Evolutionary conservation across 345 rosid species (phyloP), one percentile per base, ranked within the genome.

Genomic region (Acer saccharum): DNA sequence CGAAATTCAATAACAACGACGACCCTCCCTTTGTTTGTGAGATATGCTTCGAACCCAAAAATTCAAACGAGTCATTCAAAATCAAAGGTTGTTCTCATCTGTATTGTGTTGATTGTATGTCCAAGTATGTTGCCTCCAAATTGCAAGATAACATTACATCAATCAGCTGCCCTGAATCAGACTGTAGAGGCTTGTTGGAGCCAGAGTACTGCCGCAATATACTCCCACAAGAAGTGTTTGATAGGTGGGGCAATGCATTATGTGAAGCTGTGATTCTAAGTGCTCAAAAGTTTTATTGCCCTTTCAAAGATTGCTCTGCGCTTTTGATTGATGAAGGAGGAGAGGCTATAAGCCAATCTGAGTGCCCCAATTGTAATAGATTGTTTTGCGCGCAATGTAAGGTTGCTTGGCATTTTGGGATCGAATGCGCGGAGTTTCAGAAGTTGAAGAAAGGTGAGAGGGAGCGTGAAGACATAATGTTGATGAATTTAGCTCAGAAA

Each of bases 381-480:
- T 12, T 71, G 77, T 86, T 89, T 73, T 86, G 93, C 68, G 87
- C 79, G 11, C 81, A 68, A 76, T 88, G 93, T 43, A 79, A 68
- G 71, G 91, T 86, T 20, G 81, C 88, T 62, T 88, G 93, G 91
- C 93, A 89, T 65, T 35, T 79, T 0, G 88, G 67, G 65, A 50
- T 81, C 2, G 62, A 29, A 21, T 89, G 93, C 21, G 44, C 46
- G 11, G 81, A 77, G 80, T 88, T 82, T 79, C 86, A 77, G 83
- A 69, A 23, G 73, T 72, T 84, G 84, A 76, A 83, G 3, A 66
- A 79, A 80, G 77, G 80, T 68, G 90, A 87, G 72, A 76, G 86
- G 61, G 87, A 75, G 57, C 74, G 60, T 48, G 88, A 88, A 76
- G 89, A 88, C 67, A 73, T 84, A 6, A 64, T 84, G 86, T 68